Percentiles rank a stretch among this genome's conserved stretches.
Evolutionary conservation across 2,329 filamentous ascomycete species (phyloP).

Genomic region (Colletotrichum abscissum): DNA sequence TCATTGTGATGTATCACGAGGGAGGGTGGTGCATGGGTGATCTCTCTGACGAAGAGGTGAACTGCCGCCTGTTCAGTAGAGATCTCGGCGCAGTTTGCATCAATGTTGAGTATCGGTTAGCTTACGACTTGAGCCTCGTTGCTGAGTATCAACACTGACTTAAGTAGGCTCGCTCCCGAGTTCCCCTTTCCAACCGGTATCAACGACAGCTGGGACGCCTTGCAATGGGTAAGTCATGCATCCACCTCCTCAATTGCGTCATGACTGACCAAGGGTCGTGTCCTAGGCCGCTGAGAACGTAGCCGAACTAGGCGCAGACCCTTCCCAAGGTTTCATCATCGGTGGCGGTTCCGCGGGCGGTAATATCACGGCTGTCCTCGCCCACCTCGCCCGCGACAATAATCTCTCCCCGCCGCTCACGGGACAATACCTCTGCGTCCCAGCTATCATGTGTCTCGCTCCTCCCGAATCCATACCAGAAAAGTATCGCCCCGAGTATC

Average conservation of each 20-base stretch:
- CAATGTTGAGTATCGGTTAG: constrained; percentile 58
- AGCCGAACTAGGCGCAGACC: constrained; percentile 51
- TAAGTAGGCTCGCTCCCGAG: constrained; percentile 56
- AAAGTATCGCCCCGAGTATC: constrained; percentile 23
- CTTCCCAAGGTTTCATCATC: constrained; percentile 57
- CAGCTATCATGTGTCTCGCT: constrained; percentile 18
- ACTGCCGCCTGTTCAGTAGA: constrained; percentile 24
- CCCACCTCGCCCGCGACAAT: constrained; percentile 52
- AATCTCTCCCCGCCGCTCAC: constrained; percentile 54
- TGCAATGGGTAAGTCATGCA: constrained; percentile 40
- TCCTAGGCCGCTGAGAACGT: neutral
- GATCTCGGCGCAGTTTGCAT: constrained; percentile 39
- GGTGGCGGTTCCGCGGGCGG: constrained; percentile 64
- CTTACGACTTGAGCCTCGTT: fast-evolving
- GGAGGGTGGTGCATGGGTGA: constrained; percentile 26
- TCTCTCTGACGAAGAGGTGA: constrained; percentile 25
- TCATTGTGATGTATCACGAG: constrained; percentile 31
- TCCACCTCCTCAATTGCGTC: no score
- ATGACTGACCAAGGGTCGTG: neutral
- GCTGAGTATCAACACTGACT: neutral
- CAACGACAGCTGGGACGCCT: constrained; percentile 56
- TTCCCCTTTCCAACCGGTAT: constrained; percentile 58
- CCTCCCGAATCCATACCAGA: constrained; percentile 16
- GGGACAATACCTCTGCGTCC: constrained; percentile 41
- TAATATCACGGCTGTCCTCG: constrained; percentile 59